A percentile compares a stretch with the other conserved stretches of the same genome.
Evolutionary conservation across 2,329 filamentous ascomycete species (phyloP).

Genomic region (Penicillium fuscoglaucum): DNA sequence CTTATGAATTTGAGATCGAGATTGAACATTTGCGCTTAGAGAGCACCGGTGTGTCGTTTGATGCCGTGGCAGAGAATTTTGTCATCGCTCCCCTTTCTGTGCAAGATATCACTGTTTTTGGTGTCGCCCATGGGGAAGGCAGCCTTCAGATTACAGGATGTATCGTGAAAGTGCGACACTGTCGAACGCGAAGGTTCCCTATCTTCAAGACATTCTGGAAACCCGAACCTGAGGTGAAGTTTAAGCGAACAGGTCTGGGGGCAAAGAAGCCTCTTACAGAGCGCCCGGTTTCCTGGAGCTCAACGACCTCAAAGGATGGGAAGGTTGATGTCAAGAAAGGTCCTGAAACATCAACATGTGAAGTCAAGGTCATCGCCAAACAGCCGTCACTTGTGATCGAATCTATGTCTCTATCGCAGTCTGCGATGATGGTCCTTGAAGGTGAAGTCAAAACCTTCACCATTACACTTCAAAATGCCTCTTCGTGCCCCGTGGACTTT

Average conservation of each 20-base stretch:
- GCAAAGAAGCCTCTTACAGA: conserved; percentile 55
- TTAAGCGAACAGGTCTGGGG: conserved; percentile 71
- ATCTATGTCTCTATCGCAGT: conserved; percentile 75
- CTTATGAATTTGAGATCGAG: conserved; percentile 88
- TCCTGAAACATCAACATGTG: conserved; percentile 40
- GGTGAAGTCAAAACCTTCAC: conserved; percentile 78
- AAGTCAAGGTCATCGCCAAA: conserved; percentile 72
- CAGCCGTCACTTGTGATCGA: conserved; percentile 78
- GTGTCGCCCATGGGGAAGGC: conserved; percentile 67
- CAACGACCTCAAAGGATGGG: conserved; percentile 41
- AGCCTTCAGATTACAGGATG: conserved; percentile 74
- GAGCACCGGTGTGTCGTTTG: conserved; percentile 70
- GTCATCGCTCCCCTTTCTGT: conserved; percentile 78
- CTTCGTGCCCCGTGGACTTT: conserved; percentile 74
- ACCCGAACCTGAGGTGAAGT: conserved; percentile 66
- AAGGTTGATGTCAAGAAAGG: conserved; percentile 36
- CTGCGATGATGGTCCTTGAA: conserved; percentile 87
- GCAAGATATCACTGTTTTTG: conserved; percentile 72
- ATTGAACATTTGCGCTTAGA: conserved; percentile 79
- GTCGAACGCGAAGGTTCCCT: conserved; percentile 77
- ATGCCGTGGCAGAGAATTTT: conserved; percentile 63
- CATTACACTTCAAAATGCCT: conserved; percentile 77
- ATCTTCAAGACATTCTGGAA: conserved; percentile 79
- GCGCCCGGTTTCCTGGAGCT: conserved; percentile 48
- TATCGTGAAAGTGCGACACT: conserved; percentile 75